Evolutionary conservation across 306 rosid genomes (phyloP), one percentile per base, ranked within the genome.

Genomic region (Quercus bicolor): DNA sequence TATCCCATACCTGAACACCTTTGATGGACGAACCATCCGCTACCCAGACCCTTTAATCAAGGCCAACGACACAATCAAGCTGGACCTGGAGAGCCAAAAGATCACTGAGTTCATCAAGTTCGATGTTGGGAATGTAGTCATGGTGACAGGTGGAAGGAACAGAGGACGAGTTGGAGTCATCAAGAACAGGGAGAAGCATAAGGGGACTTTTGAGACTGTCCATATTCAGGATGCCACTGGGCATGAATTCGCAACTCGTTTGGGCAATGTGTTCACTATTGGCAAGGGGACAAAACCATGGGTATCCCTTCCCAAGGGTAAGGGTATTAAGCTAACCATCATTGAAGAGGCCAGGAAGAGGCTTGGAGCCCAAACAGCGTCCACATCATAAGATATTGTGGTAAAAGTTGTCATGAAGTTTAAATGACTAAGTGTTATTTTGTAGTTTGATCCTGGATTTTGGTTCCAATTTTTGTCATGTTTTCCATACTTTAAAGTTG

Each of bases 11-110:
- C 80, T 91, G 18, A 90, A 93, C 86, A 91, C 93, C 28, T 90
- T 87, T 78, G 98, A 93, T 83, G 98, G 96, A 5, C 89, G 98
- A 55, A 93, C 97, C 2, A 91, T 91, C 83, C 93, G 97, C 66
- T 93, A 93, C 80, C 98, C 98, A 1, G 98, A 93, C 84, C 98
- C 98, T 0, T 31, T 87, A 15, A 89, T 91, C 75, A 85, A 75
- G 87, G 98, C 95, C 0, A 93, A 93, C 20, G 97, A 93, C 87
- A 93, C 98, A 10, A 80, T 93, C 56, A 91, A 93, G 89, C 84
- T 91, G 13, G 98, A 91, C 72, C 74, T 90, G 0, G 95, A 90
- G 84, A 85, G 77, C 78, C 88, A 88, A 90, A 92, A 90, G 83
- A 86, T 90, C 5, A 77, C 79, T 0, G 90, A 90, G 6, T 92